Evolutionary conservation across 257 asterid species (phyloP), one percentile per base, ranked within the genome.

Genomic region (Solanum medicagineum): DNA sequence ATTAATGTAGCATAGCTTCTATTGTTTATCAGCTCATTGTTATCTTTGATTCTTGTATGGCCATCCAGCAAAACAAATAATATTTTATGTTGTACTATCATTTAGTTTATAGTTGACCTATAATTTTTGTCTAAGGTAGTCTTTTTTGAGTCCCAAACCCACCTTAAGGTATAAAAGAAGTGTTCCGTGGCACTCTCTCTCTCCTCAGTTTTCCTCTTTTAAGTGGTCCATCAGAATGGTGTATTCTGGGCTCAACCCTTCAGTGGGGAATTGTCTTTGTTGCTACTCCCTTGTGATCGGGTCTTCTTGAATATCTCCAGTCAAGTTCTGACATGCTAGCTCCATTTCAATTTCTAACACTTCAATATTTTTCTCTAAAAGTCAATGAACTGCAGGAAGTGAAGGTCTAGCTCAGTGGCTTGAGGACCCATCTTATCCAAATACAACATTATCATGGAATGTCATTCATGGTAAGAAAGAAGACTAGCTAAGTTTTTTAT

Each of bases 401-500:
- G 87, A 87, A 84, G 96, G 90, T 83, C 92, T 93, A 62, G 84
- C 86, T 69, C 88, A 87, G 88, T 95, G 99, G 98, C 94, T 94
- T 80, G 92, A 89, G 90, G 93, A 95, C 79, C 99, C 97, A 75
- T 91, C 91, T 56, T 83, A 87, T 87, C 93, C 97, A 74, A 84
- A 88, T 86, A 49, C 91, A 68, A 85, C 92, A 83, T 88, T 89
- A 82, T 92, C 91, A 80, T 94, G 97, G 99, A 89, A 90, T 85
- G 71, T 88, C 83, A 91, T 95, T 87, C 86, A 87, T 79, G 99
- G 98, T 93, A 89, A 87, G 95, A 89, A 86, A 71, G 55, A 84
- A 85, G 85, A 80, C 63, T 36, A 54, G 68, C 62, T 45, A 62
- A 74, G 13, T 22, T 55, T 44, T 66, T 32, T 81, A 55, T 29